Evolutionary conservation across 2,329 filamentous ascomycete species (phyloP), one percentile per base, ranked within the genome.

Genomic region (Beauveria australis): DNA sequence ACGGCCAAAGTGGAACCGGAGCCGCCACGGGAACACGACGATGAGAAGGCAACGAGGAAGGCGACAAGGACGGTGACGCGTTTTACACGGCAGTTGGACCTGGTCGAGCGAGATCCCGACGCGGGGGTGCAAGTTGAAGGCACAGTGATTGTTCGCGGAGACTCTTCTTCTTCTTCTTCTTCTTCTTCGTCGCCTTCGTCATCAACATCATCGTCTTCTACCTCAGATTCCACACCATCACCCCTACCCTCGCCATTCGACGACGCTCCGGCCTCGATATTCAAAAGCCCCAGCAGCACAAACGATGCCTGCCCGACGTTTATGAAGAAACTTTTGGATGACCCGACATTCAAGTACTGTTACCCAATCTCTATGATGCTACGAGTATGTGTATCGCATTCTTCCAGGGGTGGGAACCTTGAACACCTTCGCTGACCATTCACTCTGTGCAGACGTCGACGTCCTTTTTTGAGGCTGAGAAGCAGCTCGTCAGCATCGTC

Each of bases 351-450:
- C 67, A 81, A 84, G 66, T 72, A 81, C 56, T 97, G 93, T 75
- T 85, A 92, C 66, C 91, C 93, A 0, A 79, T 97, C 61, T 96
- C 92, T 1, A 79, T 96, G 67, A 82, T 97, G 65, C 78, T 97
- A 10, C 85, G 89, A 78, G 89, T 90, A 76, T 70, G 82, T 70
- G 7, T 10, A 5, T 7, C 33, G 12, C 33, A 37, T 14, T 37
- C 10, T 33, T 33, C 12, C 30, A 14, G 10, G 5, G 10, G 10
- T 5, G 4, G 30, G 10, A 5, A 33, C 8, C 8, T 10, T 9
- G 1, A 33, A 33, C 30, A 12, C 5, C 33, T 37, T 37, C 4
- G 33, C 33, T 37, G 14, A 37, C 33, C 33, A 37, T 12, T 12
- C 5, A 37, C 5, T 37, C 5, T 37, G 1, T 37, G 33, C 71